A percentile compares a stretch with the other conserved stretches of the same genome.
These are phyloP conservation scores for Calocybe cyanea DNA, from an alignment of 768 basidiomycete genomes.

Conservation along the genomic window DNA sequence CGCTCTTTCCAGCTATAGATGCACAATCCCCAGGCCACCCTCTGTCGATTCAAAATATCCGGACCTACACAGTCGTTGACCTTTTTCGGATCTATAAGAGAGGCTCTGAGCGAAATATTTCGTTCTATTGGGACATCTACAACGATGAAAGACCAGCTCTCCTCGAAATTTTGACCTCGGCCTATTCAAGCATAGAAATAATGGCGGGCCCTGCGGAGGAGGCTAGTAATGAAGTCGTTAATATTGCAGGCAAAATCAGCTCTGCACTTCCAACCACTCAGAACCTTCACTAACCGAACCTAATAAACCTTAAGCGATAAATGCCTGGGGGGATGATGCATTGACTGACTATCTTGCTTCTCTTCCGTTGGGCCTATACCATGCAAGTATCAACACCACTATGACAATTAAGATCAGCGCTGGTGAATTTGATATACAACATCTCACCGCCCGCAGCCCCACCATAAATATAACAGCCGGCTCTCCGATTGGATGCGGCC, in stretches of 20 bases:
- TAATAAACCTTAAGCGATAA: neutral
- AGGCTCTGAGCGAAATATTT: neutral
- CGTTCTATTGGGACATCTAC: neutral
- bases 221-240: conserved; percentile 3
- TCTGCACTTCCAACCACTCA: too few relatives aligned
- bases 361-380: neutral
- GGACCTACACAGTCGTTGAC: neutral
- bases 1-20: too few relatives aligned
- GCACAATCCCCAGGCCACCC: too few relatives aligned
- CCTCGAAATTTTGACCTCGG: neutral
- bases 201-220: conserved; percentile 4
- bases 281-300: neutral
- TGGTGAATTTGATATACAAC: neutral
- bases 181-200: conserved; percentile 1
- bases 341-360: neutral
- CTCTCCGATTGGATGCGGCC: neutral
- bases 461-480: neutral
- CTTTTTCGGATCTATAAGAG: neutral
- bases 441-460: neutral
- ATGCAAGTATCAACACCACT: neutral
- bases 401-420: neutral
- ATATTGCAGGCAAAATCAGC: conserved; percentile 1
- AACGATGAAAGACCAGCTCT: neutral
- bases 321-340: neutral
- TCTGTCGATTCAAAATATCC: neutral